Percentiles rank a stretch among this genome's conserved stretches.
Conservation (phyloP, 768 basidiomycete species). For the Boletus vermiculosoides region DNA sequence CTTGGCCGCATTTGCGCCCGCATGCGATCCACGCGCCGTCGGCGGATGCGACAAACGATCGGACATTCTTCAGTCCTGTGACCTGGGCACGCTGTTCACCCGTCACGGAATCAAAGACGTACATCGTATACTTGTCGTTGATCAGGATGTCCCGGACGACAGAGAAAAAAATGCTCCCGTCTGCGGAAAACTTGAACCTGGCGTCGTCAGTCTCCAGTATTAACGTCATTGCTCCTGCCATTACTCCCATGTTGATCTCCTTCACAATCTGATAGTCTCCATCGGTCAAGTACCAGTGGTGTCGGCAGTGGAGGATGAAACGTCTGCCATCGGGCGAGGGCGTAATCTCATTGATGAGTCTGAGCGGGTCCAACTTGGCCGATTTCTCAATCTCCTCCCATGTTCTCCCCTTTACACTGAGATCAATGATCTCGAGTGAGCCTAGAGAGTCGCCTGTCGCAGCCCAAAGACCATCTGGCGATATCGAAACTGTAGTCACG, state of each 20-base stretch:
- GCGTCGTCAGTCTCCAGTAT: not conserved
- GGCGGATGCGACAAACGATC: not conserved
- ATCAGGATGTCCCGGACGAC: not conserved
- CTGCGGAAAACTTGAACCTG: conserved; percentile 6
- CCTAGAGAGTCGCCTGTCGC: conserved; percentile 9
- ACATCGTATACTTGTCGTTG: not conserved
- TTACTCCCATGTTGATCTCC: conserved; percentile 4
- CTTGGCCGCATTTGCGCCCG: not conserved
- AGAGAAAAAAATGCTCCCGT: not conserved
- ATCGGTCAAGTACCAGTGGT: conserved; percentile 3
- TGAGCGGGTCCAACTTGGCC: not conserved
- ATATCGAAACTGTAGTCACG: conserved; percentile 12
- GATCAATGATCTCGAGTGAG: conserved; percentile 12
- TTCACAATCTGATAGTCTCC: conserved; percentile 2
- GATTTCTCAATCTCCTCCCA: conserved; percentile 1
- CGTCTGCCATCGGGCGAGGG: conserved; percentile 5
- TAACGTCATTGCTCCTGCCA: not conserved
- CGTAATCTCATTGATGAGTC: not conserved
- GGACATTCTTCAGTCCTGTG: not conserved
- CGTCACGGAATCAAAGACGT: not conserved
- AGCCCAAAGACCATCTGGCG: conserved; percentile 19
- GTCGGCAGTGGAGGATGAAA: not conserved
- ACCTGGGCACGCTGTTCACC: not conserved
- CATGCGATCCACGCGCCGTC: conserved; percentile 7
- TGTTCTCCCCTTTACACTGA: not conserved